These are phyloP conservation scores for Puccinia polysora DNA, from an alignment of 1,284 basidiomycete genomes.

Conservation along the genomic window DNA sequence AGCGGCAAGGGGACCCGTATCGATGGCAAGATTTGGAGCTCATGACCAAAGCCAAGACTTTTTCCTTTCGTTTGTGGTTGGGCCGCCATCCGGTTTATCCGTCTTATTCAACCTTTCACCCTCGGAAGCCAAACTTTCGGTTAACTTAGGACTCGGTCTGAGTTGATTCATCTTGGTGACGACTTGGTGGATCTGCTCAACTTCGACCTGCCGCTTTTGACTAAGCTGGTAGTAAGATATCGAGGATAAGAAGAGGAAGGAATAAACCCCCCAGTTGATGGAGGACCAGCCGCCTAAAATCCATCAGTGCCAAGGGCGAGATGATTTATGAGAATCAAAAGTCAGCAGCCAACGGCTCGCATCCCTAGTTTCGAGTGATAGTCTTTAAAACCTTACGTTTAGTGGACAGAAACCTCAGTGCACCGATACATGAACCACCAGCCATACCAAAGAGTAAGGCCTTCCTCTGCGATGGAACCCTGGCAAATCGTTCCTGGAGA, in stretches of 20 bases:
- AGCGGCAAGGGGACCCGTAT: no score
- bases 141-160: constrained; percentile 13
- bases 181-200: constrained; percentile 32
- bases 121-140: constrained; percentile 1
- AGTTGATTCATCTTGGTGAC: constrained; percentile 37
- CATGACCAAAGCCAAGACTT: constrained; percentile 7
- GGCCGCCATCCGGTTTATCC: neutral
- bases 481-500: constrained; percentile 25
- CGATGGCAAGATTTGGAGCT: no score
- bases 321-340: no score
- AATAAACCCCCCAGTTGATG: constrained; percentile 34
- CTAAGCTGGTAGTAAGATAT: constrained; percentile 31
- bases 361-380: no score
- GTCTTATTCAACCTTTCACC: neutral
- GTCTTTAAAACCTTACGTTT: constrained; percentile 2
- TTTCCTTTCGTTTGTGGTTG: neutral
- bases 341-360: no score
- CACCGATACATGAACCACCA: constrained; percentile 29
- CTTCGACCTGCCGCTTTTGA: constrained; percentile 22
- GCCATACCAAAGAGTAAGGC: constrained; percentile 34
- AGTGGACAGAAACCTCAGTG: constrained; percentile 17
- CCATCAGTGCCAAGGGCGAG: no score
- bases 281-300: constrained; percentile 30
- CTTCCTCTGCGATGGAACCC: constrained; percentile 38
- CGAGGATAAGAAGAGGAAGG: constrained; percentile 32